phyloP scores from a whole-genome alignment of 2,329 filamentous ascomycete genomes.

The Cladosporium halotolerans region DNA sequence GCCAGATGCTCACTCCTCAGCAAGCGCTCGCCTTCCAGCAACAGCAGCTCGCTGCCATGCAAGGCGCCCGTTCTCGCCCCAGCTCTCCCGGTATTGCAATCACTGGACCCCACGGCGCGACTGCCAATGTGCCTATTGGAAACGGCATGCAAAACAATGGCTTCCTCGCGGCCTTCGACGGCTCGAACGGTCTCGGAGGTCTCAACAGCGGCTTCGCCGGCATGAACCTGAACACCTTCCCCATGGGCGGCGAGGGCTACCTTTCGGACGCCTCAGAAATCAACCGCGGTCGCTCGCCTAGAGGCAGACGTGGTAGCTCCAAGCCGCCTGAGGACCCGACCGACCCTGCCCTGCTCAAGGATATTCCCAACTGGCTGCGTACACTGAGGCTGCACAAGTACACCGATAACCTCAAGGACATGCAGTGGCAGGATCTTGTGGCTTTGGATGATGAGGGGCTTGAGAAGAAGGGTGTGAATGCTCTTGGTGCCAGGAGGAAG shows the following conservation, averaged over 20 bases:
- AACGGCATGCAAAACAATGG: constrained; percentile 93
- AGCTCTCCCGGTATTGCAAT: constrained; percentile 83
- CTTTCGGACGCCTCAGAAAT: constrained; percentile 92
- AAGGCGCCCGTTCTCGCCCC: constrained; percentile 76
- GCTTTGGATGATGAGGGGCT: constrained; percentile 89
- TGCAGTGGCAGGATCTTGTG: constrained; percentile 91
- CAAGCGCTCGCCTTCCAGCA: constrained; percentile 50
- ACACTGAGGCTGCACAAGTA: constrained; percentile 97
- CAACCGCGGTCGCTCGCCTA: constrained; percentile 80
- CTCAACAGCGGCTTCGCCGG: constrained; percentile 66
- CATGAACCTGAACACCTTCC: constrained; percentile 52
- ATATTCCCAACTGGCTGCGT: constrained; percentile 93
- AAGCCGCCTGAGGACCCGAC: constrained; percentile 98
- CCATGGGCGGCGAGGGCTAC: constrained; percentile 72
- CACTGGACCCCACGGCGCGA: constrained; percentile 56
- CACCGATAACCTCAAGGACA: constrained; percentile 93
- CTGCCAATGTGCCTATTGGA: constrained; percentile 41
- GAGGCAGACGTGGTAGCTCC: constrained; percentile 85
- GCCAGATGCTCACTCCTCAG: constrained; percentile 68
- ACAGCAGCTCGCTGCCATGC: constrained; percentile 77
- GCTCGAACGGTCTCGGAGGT: constrained; percentile 38
- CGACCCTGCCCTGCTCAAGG: constrained; percentile 80
- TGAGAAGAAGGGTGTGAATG: constrained; percentile 89
- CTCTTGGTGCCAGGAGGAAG: constrained; percentile 88
- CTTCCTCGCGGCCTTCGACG: constrained; percentile 84